Base-by-base conservation (phyloP, 176 grass and related monocot genomes). In the Triticum dicoccoides region DNA sequence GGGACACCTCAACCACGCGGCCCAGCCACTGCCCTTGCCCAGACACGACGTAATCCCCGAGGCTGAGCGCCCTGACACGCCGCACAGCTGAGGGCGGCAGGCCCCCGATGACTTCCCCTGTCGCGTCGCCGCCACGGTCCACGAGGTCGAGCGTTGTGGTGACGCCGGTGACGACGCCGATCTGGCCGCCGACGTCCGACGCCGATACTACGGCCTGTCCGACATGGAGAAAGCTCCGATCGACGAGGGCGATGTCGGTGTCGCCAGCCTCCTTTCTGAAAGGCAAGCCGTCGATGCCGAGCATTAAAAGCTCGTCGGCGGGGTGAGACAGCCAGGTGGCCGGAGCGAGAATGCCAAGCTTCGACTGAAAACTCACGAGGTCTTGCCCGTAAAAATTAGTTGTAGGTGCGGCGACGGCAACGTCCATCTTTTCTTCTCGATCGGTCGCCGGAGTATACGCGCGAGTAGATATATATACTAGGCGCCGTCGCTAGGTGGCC, bases 21-120 rank as follows among this genome's bases (percentile, higher is more conserved):
- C 75, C 84, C 33, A 86, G 75, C 75, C 62, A 74, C 5, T 13
- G 12, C 13, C 47, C 51, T 5, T 14, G 13, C 14, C 49, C 34
- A 20, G 12, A 18, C 38, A 49, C 30, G 14, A 79, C 47, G 23
- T 79, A 86, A 47, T 86, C 84, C 13, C 84, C 84, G 3, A n/a
- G 15, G 73, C 1, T 35, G 33, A 79, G 17, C 15, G 13, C 64
- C 34, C 33, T 30, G 1, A 79, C 23, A 34, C 76, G 34, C 1
- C 15, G 33, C 17, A 86, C 15, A 6, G 0, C 15, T 4, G 23
- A 18, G 10, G 49, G 47, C 23, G 76, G 11, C 75, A 86, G 51
- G n/a, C 17, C 65, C 6, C 5, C 20, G 32, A 65, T 32, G 2
- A 30, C 4, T 0, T 37, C 6, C 15, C 15, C 5, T 2, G 17